Evolutionary conservation across 108 stramenopile species (phyloP).

Genomic region (Conticribra guillardii): DNA sequence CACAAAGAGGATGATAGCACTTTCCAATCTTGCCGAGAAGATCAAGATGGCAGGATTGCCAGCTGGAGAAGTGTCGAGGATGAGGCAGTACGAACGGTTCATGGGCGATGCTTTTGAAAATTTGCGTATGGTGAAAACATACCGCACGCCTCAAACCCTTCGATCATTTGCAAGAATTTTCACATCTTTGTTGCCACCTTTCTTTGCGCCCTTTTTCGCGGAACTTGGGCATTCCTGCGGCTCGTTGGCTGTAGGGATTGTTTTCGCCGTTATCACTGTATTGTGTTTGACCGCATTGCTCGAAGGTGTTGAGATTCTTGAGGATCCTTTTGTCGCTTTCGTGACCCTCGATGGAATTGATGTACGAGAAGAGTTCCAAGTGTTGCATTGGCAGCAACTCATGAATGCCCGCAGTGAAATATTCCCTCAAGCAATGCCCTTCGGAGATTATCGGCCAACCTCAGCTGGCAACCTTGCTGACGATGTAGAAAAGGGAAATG

Average conservation of each 20-base stretch:
- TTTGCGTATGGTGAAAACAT: conserved; percentile 71
- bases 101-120: conserved; percentile 59
- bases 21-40: conserved; percentile 53
- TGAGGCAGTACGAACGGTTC: conserved; percentile 74
- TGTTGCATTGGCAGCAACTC: conserved; percentile 53
- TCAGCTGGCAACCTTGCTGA: background rate
- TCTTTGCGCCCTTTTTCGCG: conserved; percentile 75
- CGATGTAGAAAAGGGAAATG: background rate
- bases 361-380: conserved; percentile 52
- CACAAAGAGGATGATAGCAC: conserved; percentile 38
- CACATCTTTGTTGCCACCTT: conserved; percentile 65
- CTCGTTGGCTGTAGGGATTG: conserved; percentile 62
- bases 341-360: conserved; percentile 71
- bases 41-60: conserved; percentile 68
- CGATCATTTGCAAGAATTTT: conserved; percentile 76
- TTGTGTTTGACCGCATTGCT: conserved; percentile 74
- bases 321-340: conserved; percentile 76
- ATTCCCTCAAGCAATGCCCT: conserved; percentile 51
- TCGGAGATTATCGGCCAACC: conserved; percentile 16
- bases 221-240: conserved; percentile 62
- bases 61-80: conserved; percentile 71
- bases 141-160: conserved; percentile 81
- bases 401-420: conserved; percentile 47
- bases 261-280: conserved; percentile 68
- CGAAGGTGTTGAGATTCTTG: conserved; percentile 69